phyloP scores from a whole-genome alignment of 306 rosid species.

The Dryas alaskensis region DNA sequence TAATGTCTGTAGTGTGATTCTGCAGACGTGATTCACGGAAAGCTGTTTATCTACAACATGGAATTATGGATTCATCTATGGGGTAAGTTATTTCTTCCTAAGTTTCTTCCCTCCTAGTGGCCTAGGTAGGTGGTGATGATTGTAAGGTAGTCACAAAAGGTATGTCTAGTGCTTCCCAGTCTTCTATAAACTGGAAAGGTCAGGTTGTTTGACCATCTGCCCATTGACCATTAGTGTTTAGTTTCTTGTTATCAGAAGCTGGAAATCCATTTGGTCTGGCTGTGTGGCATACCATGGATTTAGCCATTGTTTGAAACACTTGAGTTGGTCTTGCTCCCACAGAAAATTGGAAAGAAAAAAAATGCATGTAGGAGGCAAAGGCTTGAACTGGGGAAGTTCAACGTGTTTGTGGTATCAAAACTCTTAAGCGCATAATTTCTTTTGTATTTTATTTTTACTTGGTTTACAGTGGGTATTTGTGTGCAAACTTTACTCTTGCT shows the following conservation, averaged over 20 bases:
- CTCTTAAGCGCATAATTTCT: not conserved
- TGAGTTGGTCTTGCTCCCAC: not conserved
- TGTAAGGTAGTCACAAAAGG: not conserved
- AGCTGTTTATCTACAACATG: conserved; percentile 92
- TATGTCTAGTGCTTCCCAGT: too few relatives aligned
- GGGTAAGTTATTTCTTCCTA: conserved; percentile 55
- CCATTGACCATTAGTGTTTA: not conserved
- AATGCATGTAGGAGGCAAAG: too few relatives aligned
- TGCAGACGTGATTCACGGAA: conserved; percentile 84
- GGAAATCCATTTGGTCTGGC: not conserved
- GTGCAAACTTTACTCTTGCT: not conserved
- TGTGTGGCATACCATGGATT: not conserved
- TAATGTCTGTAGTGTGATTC: conserved; percentile 32
- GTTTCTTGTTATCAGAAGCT: not conserved
- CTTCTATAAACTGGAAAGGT: not conserved
- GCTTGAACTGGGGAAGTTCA: not conserved
- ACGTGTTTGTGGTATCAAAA: not conserved
- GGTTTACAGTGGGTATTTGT: not conserved
- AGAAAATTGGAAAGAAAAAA: not conserved
- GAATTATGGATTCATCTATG: conserved; percentile 88
- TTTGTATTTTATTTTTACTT: not conserved
- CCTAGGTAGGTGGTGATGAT: not conserved
- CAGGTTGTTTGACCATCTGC: not conserved
- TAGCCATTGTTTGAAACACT: not conserved
- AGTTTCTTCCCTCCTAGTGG: not conserved